A percentile compares a stretch with the other conserved stretches of the same genome.
Conservation (phyloP, 2,329 filamentous ascomycete species). For the Aspergillus amoenus region DNA sequence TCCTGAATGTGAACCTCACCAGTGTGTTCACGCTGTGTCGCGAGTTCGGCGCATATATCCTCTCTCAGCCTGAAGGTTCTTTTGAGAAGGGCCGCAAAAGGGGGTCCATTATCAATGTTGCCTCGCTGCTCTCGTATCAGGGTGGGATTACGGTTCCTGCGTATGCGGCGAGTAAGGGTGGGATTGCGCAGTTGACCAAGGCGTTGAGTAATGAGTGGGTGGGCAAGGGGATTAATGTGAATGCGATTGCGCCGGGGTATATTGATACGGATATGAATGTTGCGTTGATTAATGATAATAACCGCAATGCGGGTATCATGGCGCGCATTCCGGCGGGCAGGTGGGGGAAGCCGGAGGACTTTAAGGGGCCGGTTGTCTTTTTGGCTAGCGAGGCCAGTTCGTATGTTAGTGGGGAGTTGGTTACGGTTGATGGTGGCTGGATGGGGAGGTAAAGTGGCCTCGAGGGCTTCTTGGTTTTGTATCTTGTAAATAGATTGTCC, state of each 20-base stretch:
- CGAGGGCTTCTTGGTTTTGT: too few relatives aligned
- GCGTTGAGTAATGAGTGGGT: conserved; percentile 86
- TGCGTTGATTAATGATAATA: conserved; percentile 71
- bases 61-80: conserved; percentile 31
- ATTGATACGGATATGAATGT: conserved; percentile 94
- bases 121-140: conserved; percentile 77
- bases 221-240: conserved; percentile 74
- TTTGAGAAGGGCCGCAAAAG: conserved; percentile 7
- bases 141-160: conserved; percentile 86
- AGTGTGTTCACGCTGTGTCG: conserved; percentile 28
- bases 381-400: conserved; percentile 72
- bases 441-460: conserved; percentile 69
- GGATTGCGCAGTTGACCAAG: conserved; percentile 81
- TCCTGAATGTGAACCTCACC: conserved; percentile 73
- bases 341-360: conserved; percentile 83
- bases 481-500: not conserved
- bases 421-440: conserved; percentile 89
- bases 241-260: conserved; percentile 50
- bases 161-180: conserved; percentile 83
- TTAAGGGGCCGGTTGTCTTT: conserved; percentile 78
- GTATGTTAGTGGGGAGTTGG: conserved; percentile 78
- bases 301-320: conserved; percentile 70
- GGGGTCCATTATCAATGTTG: conserved; percentile 73
- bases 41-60: conserved; percentile 36
- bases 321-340: conserved; percentile 78